Base-by-base conservation (phyloP, 306 rosid species). In the Arachis stenosperma region DNA sequence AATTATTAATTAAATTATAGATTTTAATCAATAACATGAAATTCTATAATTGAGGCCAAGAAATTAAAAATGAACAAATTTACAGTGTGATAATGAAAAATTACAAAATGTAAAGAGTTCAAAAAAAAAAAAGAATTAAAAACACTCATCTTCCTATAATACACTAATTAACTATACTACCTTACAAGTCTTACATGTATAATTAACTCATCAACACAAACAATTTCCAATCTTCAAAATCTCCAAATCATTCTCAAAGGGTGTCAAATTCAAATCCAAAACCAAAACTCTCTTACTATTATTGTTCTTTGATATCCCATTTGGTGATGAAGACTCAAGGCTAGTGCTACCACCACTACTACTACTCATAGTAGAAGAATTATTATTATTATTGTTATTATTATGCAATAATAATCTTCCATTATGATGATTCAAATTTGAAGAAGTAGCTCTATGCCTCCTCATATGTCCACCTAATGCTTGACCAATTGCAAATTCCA, bases 381-480 rank as follows among this genome's bases (percentile, higher is more conserved):
- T 27, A 8, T 6, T 27, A 8, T 6, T 13, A 10, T 15, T 7
- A 46, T 14, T 70, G 5, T 47, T 33, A 33, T 33, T 33, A 33
- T 33, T 2, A 2, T 2, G 4, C 4, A 33, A 33, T 33, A 33
- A 4, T 14, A 48, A 48, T 11, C 54, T 12, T 48, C 60, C 82
- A 11, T 73, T 33, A 2, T 33, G 3, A 33, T 33, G 3, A 33
- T 33, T 78, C 81, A 65, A 41, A 70, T 85, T 64, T 3, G 84
- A 33, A 33, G 84, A 33, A 33, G 37, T 53, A 37, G 87, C 68
- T 63, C 97, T 85, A 55, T 94, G 98, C 75, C 98, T 86, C 73
- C 98, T 90, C 98, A 94, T 94, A 76, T 94, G 98, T 2, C 98
- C 98, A 0, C 98, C 98, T 61, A 94, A 81, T 17, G 98, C 98